phyloP scores from a whole-genome alignment of 495 filamentous ascomycete species.

The Xylaria longipes region DNA sequence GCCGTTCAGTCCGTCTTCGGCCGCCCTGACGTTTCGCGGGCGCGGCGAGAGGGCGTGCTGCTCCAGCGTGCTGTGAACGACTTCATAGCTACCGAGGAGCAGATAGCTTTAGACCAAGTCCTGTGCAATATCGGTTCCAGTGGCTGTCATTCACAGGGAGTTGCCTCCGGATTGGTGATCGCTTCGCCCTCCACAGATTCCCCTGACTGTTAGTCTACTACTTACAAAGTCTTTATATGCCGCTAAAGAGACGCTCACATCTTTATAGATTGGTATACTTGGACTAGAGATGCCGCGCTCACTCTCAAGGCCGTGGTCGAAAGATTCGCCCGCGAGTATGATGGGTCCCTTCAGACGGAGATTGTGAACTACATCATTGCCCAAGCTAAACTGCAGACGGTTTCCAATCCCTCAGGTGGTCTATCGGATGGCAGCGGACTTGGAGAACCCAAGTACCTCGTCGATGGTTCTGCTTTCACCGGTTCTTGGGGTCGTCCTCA shows the following conservation, averaged over 20 bases:
- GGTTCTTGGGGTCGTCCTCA: slow-evolving; percentile 75
- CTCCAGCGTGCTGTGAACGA: slow-evolving; percentile 55
- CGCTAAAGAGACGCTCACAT: slow-evolving; percentile 14
- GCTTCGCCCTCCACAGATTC: slow-evolving; percentile 64
- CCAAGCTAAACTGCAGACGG: slow-evolving; percentile 66
- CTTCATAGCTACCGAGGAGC: slow-evolving; percentile 63
- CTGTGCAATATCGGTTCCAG: slow-evolving; percentile 66
- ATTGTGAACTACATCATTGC: slow-evolving; percentile 64
- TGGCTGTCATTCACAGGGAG: slow-evolving; percentile 56
- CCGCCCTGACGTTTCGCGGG: slow-evolving; percentile 42
- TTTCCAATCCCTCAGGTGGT: slow-evolving; percentile 65
- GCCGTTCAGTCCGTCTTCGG: slow-evolving; percentile 55
- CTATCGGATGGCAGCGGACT: slow-evolving; percentile 59
- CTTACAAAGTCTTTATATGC: not conserved
- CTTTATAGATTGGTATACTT: slow-evolving; percentile 64
- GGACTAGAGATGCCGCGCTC: slow-evolving; percentile 75
- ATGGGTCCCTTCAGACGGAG: slow-evolving; percentile 52
- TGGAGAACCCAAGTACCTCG: slow-evolving; percentile 67
- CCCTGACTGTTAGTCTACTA: slow-evolving; percentile 63
- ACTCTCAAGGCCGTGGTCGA: slow-evolving; percentile 67
- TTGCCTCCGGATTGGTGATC: slow-evolving; percentile 61
- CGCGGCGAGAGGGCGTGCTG: slow-evolving; percentile 47
- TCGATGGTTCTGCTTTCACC: slow-evolving; percentile 65
- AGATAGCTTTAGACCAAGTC: slow-evolving; percentile 58
- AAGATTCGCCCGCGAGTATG: slow-evolving; percentile 61